Base-by-base conservation (phyloP, 495 filamentous ascomycete genomes). In the Trichoderma virens region DNA sequence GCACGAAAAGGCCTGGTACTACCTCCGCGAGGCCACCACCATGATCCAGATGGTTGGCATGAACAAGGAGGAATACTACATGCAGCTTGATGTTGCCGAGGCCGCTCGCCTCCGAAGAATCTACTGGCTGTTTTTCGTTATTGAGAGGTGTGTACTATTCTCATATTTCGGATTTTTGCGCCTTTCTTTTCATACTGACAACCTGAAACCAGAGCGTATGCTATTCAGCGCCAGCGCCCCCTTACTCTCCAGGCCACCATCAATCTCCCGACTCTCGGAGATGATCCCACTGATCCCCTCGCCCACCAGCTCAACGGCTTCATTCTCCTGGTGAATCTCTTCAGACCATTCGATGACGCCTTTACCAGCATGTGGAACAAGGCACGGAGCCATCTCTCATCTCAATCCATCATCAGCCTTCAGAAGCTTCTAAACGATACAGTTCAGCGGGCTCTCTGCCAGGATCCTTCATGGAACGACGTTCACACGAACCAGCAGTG, bases 321-420 rank as follows among this genome's bases (percentile, higher is more conserved):
- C 69, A 67, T 91, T 47, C 80, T 87, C 39, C 73, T 91, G 30
- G 81, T 89, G 23, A 81, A 83, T 39, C 78, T 92, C 2, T 92
- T 87, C 75, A 82, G 83, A 20, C 84, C 87, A 0, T 91, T 91
- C 67, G 88, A 93, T 71, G 85, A 92, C 60, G 76, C 71, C 1
- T 89, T 91, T 67, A 74, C 91, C 35, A 77, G 80, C 9, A 71
- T 89, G 0, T 93, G 90, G 90, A 92, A 89, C 74, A 90, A 90
- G 73, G 81, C 83, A 5, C 78, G 80, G 59, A 71, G 70, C 8
- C 81, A 85, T 32, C 86, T 81, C 66, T 82, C 85, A 3, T 74
- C 85, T 0, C 73, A 79, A 0, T 88, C 85, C 71, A 77, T 92
- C 31, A 72, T 78, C 2, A 76, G 75, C 4, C 70, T 93, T 25